phyloP scores from a whole-genome alignment of 345 rosid genomes.

The Psidium friedrichsthalianum region DNA sequence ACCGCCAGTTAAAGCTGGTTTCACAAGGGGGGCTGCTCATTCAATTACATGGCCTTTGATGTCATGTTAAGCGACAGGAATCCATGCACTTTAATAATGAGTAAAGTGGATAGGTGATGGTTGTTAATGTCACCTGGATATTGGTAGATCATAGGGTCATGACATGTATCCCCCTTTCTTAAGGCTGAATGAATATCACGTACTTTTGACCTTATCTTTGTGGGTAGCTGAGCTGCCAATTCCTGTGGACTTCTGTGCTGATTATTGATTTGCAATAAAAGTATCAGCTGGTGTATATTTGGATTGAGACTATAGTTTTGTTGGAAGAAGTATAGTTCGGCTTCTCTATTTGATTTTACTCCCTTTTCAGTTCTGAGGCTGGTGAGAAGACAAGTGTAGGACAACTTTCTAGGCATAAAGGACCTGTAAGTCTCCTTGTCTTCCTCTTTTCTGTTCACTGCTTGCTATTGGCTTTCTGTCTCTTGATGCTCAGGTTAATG shows the following conservation, averaged over 20 bases:
- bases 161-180: not conserved
- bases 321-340: not conserved
- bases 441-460: not conserved
- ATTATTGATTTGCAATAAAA: not conserved
- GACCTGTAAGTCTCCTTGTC: constrained; percentile 66
- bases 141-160: not conserved
- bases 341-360: not conserved
- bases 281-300: not conserved
- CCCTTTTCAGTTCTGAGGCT: constrained; percentile 43
- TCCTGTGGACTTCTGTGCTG: not conserved
- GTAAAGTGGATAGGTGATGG: not conserved
- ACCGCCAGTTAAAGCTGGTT: not conserved
- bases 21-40: not conserved
- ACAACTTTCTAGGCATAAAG: constrained; percentile 75
- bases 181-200: not conserved
- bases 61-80: not conserved
- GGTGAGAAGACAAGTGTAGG: constrained; percentile 55
- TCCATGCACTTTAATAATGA: not conserved
- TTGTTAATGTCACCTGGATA: not conserved
- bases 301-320: not conserved
- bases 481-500: not conserved
- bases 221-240: not conserved
- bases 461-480: not conserved
- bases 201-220: not conserved
- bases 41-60: not conserved